Base-by-base conservation (phyloP, 2,329 filamentous ascomycete genomes). In the Pyrenochaeta sp. region DNA sequence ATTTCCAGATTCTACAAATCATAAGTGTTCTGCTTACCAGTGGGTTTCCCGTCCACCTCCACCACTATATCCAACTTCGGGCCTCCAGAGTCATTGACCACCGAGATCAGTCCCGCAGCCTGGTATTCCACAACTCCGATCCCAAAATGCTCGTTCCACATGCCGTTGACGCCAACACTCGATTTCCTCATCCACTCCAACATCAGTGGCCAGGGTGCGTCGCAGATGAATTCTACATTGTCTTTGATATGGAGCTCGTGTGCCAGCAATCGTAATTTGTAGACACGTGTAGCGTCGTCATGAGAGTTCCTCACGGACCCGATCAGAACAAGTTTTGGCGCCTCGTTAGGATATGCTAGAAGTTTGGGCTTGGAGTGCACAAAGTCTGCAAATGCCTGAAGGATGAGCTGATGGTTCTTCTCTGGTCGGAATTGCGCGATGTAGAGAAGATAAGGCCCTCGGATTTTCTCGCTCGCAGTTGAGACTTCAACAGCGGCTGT, bases 81-180 rank as follows among this genome's bases (percentile, higher is more conserved):
- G 0, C 94, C 94, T 7, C 93, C 94, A 36, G 89, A 94, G 71
- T 96, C 80, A 63, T 99, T 94, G 7, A 97, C 94, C 0, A 99
- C 92, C 4, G 88, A 86, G 44, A 99, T 91, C 44, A 99, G 77
- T 1, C 94, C 94, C 0, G 94, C 94, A 3, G 94, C 94, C 68
- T 97, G 92, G 67, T 97, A 99, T 76, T 99, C 94, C 27, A 99
- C 94, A 11, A 97, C 92, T 1, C 94, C 94, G 46, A 99, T 99
- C 15, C 94, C 94, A 68, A 99, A 99, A 72, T 99, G 94, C 75
- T 99, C 94, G 69, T 96, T 97, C 93, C 94, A 99, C 94, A 99
- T 99, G 63, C 89, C 90, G 61, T 99, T 99, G 20, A 96, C 91
- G 35, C 94, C 94, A 2, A 99, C 83, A 13, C 85, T 93, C 3